Evolutionary conservation across 495 filamentous ascomycete genomes (phyloP).

Genomic region (Pyrenula aspistea): DNA sequence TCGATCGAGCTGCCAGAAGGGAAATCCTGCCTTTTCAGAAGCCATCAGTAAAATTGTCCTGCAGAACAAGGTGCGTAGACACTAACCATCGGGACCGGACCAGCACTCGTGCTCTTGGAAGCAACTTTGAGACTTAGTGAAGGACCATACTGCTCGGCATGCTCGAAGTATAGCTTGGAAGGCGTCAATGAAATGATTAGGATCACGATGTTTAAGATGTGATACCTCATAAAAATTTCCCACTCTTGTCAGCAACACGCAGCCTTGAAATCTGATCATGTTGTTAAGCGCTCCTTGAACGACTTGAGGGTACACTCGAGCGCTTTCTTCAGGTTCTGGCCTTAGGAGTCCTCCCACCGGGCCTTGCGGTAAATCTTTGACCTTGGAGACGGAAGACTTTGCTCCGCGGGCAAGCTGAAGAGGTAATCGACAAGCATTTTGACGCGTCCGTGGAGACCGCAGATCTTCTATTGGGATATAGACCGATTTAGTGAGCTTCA

Average conservation of each 20-base stretch:
- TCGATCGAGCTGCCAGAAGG: slow-evolving; percentile 80
- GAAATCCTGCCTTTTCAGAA: slow-evolving; percentile 64
- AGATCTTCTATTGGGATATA: neutral
- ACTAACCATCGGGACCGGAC: slow-evolving; percentile 57
- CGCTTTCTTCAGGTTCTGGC: slow-evolving; percentile 33
- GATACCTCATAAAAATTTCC: slow-evolving; percentile 83
- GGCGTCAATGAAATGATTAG: neutral
- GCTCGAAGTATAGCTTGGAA: slow-evolving; percentile 70
- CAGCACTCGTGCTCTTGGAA: slow-evolving; percentile 54
- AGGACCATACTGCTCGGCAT: slow-evolving; percentile 79
- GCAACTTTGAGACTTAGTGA: slow-evolving; percentile 80
- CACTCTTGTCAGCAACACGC: slow-evolving; percentile 79
- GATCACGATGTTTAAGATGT: no score
- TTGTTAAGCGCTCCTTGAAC: slow-evolving; percentile 82
- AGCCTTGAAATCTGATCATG: slow-evolving; percentile 81
- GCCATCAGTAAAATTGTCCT: slow-evolving; percentile 2
- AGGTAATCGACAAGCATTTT: neutral
- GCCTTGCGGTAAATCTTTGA: slow-evolving; percentile 58
- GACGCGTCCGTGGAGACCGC: neutral
- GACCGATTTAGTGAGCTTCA: neutral
- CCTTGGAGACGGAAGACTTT: slow-evolving; percentile 41
- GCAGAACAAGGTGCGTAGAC: slow-evolving; percentile 8
- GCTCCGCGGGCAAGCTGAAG: slow-evolving; percentile 17
- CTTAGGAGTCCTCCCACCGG: slow-evolving; percentile 18
- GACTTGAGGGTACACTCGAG: slow-evolving; percentile 68